Percentiles rank a stretch among this genome's conserved stretches.
Evolutionary conservation across 2,329 filamentous ascomycete genomes (phyloP).

Genomic region (Rhynchosporium secalis): DNA sequence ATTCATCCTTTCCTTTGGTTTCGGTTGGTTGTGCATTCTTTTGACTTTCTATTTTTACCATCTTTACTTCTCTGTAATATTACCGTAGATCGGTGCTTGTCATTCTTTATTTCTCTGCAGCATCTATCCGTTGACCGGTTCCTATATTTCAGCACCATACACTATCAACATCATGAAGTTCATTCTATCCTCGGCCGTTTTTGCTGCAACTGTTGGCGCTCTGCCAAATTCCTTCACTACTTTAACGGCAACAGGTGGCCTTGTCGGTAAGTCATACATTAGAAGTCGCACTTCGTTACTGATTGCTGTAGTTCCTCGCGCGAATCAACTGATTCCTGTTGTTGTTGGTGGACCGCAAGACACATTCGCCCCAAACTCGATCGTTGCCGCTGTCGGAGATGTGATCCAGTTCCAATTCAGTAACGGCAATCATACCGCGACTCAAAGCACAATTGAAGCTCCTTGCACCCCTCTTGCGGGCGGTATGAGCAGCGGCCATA

Average conservation of each 20-base stretch:
- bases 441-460: constrained; percentile 1
- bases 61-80: not conserved
- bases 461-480: constrained; percentile 2
- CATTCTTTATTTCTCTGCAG: not conserved
- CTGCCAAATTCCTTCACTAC: not conserved
- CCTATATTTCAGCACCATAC: not conserved
- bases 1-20: not conserved
- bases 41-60: not conserved
- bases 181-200: not conserved
- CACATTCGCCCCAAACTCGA: constrained; percentile 8
- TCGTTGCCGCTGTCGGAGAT: constrained; percentile 7
- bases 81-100: too few relatives aligned
- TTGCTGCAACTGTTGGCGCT: not conserved
- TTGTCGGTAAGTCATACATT: not conserved
- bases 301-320: not conserved
- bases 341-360: constrained; percentile 12
- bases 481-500: constrained; percentile 6
- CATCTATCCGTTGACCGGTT: constrained; percentile 4
- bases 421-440: constrained; percentile 11
- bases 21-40: not conserved
- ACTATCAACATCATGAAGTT: constrained; percentile 7
- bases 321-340: constrained; percentile 9
- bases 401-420: constrained; percentile 14
- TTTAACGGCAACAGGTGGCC: not conserved
- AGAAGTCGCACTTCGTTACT: not conserved